Evolutionary conservation across 768 basidiomycete species (phyloP), one percentile per base, ranked within the genome.

Genomic region (Psilocybe subaeruginosa): DNA sequence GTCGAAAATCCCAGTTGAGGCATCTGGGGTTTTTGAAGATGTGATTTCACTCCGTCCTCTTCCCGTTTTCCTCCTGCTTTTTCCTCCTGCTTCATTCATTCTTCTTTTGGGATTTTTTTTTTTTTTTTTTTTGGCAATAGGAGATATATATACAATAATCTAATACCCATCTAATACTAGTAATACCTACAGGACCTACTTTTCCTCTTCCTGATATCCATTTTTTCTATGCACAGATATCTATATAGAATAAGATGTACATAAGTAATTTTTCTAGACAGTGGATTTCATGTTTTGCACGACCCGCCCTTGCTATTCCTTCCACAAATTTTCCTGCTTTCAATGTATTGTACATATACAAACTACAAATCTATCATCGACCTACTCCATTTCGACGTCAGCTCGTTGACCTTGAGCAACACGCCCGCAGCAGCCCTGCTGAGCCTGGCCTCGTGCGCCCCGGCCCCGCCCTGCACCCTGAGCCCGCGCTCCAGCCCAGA

Each of bases 391-490:
- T 59, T 60, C 29, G 68, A 70, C 11, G 67, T 70, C 8, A 76
- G 49, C 43, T 74, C 71, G 54, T 94, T 90, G 4, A 93, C 83
- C 70, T 92, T 93, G 57, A 97, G 74, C 47, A 96, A 71, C 1
- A 95, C 89, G 0, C 92, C 93, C 0, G 93, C 93, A 2, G 89
- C 87, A 0, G 86, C 87, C 56, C 88, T 84, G 56, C 82, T 83
- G 35, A 94, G 70, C 64, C 84, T 84, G 1, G 81, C 71, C 69
- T 88, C 87, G 63, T 88, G 80, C 52, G 80, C 67, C 17, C 93
- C 91, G 49, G 92, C 90, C 3, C 85, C 83, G 2, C 89, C 86
- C 62, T 82, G 75, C 27, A 88, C 74, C 53, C 75, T 83, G 43
- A 83, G 69, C 0, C 95, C 91, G 64, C 82, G 81, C 59, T 93